Evolutionary conservation across 2,329 filamentous ascomycete species (phyloP).

Genomic region (Neonectria coccinea): DNA sequence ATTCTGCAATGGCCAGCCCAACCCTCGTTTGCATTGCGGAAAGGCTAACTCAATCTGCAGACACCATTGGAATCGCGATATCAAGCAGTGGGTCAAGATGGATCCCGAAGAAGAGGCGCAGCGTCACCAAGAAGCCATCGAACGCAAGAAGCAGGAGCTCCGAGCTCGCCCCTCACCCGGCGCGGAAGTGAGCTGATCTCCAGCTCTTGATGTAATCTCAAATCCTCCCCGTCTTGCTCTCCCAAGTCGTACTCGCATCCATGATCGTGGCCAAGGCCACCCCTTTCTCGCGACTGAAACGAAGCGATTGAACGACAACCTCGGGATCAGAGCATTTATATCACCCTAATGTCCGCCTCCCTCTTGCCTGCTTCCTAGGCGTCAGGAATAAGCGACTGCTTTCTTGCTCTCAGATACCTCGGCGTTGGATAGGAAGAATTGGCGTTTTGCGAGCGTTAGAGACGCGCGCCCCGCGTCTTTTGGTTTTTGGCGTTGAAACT

Average conservation of each 20-base stretch:
- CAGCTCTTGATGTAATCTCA: neutral
- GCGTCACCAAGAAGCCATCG: conserved; percentile 40
- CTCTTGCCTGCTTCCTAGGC: neutral
- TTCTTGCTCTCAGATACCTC: conserved; percentile 12
- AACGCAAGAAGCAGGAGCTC: conserved; percentile 44
- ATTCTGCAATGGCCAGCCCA: neutral
- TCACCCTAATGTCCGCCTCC: conserved; percentile 5
- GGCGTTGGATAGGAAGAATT: conserved; percentile 24
- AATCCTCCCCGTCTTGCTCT: neutral
- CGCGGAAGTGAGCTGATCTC: conserved; percentile 10
- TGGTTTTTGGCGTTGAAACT: conserved; percentile 5
- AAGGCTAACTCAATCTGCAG: conserved; percentile 53
- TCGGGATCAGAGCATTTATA: neutral
- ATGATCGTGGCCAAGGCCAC: neutral
- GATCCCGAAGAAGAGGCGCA: conserved; percentile 44
- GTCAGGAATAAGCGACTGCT: conserved; percentile 19
- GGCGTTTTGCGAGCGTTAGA: conserved; percentile 10
- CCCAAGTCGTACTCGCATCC: neutral
- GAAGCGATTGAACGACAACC: neutral
- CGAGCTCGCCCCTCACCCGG: conserved; percentile 29
- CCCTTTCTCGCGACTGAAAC: neutral
- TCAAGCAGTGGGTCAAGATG: conserved; percentile 70
- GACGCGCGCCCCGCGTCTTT: neutral
- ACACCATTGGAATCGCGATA: conserved; percentile 69
- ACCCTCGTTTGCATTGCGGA: conserved; percentile 4